Base-by-base conservation (phyloP, 1,284 basidiomycete genomes). In the Cryptococcus sp. region DNA sequence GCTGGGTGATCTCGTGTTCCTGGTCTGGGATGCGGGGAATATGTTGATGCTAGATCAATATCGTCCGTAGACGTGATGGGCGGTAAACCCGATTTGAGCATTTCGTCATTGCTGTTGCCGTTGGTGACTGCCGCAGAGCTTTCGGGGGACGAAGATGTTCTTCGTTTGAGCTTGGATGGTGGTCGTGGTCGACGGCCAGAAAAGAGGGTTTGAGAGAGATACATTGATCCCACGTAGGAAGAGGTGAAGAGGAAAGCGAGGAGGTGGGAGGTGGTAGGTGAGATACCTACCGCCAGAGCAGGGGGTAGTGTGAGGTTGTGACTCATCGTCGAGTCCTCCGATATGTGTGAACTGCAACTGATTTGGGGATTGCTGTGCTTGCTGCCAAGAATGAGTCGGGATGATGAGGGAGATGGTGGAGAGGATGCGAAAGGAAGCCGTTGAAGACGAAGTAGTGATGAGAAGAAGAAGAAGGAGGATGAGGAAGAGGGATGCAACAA, bases 161-260 rank as follows among this genome's bases (percentile, higher is more conserved):
- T 2, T 10, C 8, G 30, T 22, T 45, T 45, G 13, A n/a, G n/a
- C 22, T 45, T 50, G 40, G 52, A 63, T 49, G 25, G 63, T 7
- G 55, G 23, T 41, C 2, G 63, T 7, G 55, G 23, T 41, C 2
- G 63, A 52, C 41, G 40, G 19, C 49, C 20, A 15, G 58, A 46
- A 50, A 68, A 61, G 27, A 52, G 65, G 2, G 64, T 47, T 41
- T 76, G 73, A 7, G 78, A 73, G 49, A 82, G 63, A 66, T 82
- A 82, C 38, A 82, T 76, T 4, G 75, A 77, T 5, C 79, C 81
- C 27, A 82, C 81, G 60, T 82, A 82, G 30, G 71, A 65, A 13
- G 75, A 60, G 0, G 81, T 80, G 57, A 82, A 75, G 27, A 76
- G 41, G 46, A 77, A 62, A 25, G 72, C 70, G 15, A 73, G 68